Evolutionary conservation across 2,329 filamentous ascomycete genomes (phyloP).

Genomic region (Aspergillus sp.): DNA sequence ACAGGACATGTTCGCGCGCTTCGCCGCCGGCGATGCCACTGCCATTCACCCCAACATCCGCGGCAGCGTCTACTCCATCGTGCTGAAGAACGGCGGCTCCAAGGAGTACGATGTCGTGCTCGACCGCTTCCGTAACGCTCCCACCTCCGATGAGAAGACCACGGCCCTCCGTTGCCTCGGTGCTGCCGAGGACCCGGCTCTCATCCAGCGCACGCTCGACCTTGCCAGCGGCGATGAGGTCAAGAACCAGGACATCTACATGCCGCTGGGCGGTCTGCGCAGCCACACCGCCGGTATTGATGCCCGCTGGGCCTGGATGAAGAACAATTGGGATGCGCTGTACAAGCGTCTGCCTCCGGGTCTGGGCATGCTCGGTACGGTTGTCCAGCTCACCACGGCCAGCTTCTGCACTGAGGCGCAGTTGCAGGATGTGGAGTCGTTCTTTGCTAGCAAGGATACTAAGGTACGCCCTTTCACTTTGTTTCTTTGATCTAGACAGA

Average conservation of each 20-base stretch:
- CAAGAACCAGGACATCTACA: conserved; percentile 92
- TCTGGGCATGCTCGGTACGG: conserved; percentile 78
- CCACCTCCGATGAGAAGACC: conserved; percentile 84
- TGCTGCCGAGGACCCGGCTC: conserved; percentile 70
- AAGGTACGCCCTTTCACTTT: conserved; percentile 54
- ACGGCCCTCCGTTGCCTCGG: conserved; percentile 82
- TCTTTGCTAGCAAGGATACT: conserved; percentile 79
- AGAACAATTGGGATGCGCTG: conserved; percentile 82
- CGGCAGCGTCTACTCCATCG: conserved; percentile 81
- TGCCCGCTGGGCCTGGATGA: conserved; percentile 80
- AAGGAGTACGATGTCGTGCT: conserved; percentile 81
- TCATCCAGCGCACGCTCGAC: conserved; percentile 77
- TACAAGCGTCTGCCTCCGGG: conserved; percentile 80
- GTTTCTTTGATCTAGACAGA: neutral
- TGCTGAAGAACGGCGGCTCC: conserved; percentile 77
- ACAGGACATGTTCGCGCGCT: conserved; percentile 87
- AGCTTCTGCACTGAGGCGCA: conserved; percentile 78
- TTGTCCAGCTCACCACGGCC: conserved; percentile 78
- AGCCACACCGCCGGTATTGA: conserved; percentile 74
- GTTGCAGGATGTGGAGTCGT: conserved; percentile 70
- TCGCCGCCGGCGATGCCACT: conserved; percentile 71
- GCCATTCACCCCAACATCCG: conserved; percentile 92
- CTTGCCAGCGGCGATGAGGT: conserved; percentile 77
- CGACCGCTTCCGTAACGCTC: conserved; percentile 71
- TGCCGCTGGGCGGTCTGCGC: conserved; percentile 77